Base-by-base conservation (phyloP, 75 land plant genomes). In the Adiantum capillusveneris region DNA sequence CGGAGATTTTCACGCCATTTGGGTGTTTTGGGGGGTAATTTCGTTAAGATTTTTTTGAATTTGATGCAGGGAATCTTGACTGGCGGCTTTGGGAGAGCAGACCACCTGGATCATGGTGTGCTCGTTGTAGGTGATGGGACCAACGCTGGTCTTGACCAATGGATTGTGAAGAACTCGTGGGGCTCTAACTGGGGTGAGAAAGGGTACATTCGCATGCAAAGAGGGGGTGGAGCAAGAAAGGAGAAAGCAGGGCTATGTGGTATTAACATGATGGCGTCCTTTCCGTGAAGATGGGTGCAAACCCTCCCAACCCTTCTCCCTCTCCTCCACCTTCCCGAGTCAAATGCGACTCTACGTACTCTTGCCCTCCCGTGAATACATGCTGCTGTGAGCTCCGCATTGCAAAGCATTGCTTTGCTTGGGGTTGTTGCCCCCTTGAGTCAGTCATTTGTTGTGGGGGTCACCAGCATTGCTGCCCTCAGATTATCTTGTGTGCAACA, bases 91-190 rank as follows among this genome's bases (percentile, higher is more conserved):
- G 88, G 84, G 11, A 75, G 86, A 17, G 67, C 76, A 0, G n/a
- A n/a, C n/a, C n/a, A n/a, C n/a, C 71, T 89, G 53, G 69, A 85
- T 42, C 95, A 89, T 53, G 86, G 84, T n/a, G 86, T 85, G 26
- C 74, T 71, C 29, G 58, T 64, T 1, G 95, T 89, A 7, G 95
- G 95, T 18, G 79, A 85, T 56, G 95, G 95, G 22, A 62, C 64
- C 16, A 68, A 78, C 57, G 68, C 59, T 3, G 85, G 79, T 20
- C 25, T 20, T 42, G 72, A 81, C 43, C 85, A 85, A 64, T 89
- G 95, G 95, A 85, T 78, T 25, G 86, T 89, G 68, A 89, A 66
- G 78, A 89, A 89, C 71, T 89, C 95, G 18, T 89, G 95, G 95
- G 95, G 90, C n/a, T 6, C 75, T 24, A 77, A 58, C 25, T 89